phyloP scores from a whole-genome alignment of 768 basidiomycete species.

The Leccinum pellstonianum region DNA sequence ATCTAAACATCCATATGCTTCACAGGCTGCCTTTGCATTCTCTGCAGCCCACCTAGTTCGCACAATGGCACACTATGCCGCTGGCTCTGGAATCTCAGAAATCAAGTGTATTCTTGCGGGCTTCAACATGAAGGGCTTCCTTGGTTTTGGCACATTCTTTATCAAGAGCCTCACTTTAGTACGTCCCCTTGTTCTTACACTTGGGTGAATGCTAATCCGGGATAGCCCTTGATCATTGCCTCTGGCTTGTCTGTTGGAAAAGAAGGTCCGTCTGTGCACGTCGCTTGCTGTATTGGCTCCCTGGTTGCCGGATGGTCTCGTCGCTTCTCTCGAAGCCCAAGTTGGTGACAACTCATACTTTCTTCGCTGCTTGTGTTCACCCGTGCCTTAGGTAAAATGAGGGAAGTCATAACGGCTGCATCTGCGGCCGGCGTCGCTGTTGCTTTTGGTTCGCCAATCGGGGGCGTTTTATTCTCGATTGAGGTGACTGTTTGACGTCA shows the following conservation, averaged over 20 bases:
- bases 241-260: conserved; percentile 97
- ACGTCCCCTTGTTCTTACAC: conserved; percentile 29
- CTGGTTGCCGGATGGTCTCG: conserved; percentile 84
- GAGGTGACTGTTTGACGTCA: conserved; percentile 55
- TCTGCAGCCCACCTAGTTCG: conserved; percentile 86
- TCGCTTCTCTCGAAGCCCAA: conserved; percentile 83
- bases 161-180: conserved; percentile 96
- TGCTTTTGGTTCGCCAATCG: conserved; percentile 97
- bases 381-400: conserved; percentile 58
- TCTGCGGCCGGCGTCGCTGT: conserved; percentile 98
- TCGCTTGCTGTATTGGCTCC: conserved; percentile 91
- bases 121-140: conserved; percentile 95
- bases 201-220: conserved; percentile 15
- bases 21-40: conserved; percentile 77
- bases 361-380: conserved; percentile 17
- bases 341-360: conserved; percentile 42
- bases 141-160: conserved; percentile 84
- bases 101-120: conserved; percentile 98
- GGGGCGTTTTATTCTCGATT: conserved; percentile 95
- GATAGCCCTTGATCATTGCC: conserved; percentile 91
- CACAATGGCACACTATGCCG: conserved; percentile 89
- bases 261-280: conserved; percentile 97
- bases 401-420: conserved; percentile 91
- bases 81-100: conserved; percentile 97
- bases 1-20: conserved; percentile 5